Percentiles rank a stretch among this genome's conserved stretches.
Conservation (phyloP, 176 grass and related monocot species). For the Eremochloa ophiuroides region DNA sequence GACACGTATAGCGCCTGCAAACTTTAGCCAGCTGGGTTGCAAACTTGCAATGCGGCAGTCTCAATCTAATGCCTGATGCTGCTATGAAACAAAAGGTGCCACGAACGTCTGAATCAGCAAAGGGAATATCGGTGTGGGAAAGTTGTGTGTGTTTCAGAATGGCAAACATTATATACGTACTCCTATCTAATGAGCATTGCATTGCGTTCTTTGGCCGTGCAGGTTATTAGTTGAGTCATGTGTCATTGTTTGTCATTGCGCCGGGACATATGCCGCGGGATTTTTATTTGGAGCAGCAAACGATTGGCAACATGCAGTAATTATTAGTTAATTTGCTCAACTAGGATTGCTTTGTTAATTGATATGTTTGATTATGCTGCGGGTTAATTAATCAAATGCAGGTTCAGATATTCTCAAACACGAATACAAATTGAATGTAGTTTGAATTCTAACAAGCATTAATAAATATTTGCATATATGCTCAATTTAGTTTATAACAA, state of each 20-base stretch:
- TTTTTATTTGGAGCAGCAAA: not conserved
- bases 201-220: not conserved
- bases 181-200: not conserved
- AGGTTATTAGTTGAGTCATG: not conserved
- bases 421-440: too few species aligned
- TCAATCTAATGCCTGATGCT: conserved; percentile 10
- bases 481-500: too few species aligned
- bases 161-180: not conserved
- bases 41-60: not conserved
- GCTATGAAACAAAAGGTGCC: conserved; percentile 22
- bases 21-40: conserved; percentile 21
- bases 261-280: not conserved
- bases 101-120: conserved; percentile 31
- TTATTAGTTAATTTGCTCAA: not conserved
- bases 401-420: too few species aligned
- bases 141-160: not conserved
- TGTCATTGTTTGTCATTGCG: not conserved
- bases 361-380: too few species aligned
- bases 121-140: not conserved
- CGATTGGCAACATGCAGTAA: not conserved
- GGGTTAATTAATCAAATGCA: too few species aligned
- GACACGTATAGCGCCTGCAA: conserved; percentile 21
- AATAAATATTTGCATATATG: too few species aligned
- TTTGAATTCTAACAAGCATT: too few species aligned
- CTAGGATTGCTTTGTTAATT: not conserved